Evolutionary conservation across 169 alveolate genomes (phyloP).

Genomic region (Prorocentrum cordatum): DNA sequence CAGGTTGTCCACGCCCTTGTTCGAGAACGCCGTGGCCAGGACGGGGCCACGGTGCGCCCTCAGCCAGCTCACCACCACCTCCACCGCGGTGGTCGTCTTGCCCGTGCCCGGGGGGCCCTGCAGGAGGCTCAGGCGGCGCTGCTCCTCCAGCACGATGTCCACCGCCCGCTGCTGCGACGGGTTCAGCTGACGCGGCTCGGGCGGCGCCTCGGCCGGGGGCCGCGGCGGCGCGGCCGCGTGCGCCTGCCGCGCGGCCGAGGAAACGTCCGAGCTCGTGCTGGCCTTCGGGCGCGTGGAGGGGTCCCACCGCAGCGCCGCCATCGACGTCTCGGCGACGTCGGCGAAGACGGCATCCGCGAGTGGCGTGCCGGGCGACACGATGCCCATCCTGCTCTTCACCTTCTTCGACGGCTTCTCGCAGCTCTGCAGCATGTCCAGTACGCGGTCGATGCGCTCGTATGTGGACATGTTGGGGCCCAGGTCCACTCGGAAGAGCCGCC

Average conservation of each 20-base stretch:
- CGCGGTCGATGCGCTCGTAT: not conserved
- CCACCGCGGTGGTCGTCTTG: not conserved
- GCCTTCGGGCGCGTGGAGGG: not conserved
- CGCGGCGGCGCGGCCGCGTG: not conserved
- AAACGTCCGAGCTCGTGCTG: not conserved
- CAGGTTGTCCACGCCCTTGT: not conserved
- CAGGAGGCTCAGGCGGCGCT: not conserved
- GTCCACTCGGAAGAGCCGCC: not conserved
- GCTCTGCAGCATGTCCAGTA: not conserved
- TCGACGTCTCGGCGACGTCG: not conserved
- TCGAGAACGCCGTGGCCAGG: not conserved
- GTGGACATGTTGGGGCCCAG: not conserved
- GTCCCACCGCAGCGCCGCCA: not conserved
- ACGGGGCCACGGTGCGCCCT: not conserved
- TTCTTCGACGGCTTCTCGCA: not conserved
- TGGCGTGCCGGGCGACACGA: not conserved
- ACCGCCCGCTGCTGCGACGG: not conserved
- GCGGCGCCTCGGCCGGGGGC: not conserved
- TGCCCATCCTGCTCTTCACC: not conserved
- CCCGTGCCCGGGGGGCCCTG: slow-evolving; percentile 9
- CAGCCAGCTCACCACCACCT: not conserved
- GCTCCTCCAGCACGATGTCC: not conserved
- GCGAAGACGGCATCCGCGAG: not conserved
- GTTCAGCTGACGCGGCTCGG: not conserved
- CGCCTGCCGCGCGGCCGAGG: not conserved